Evolutionary conservation across 495 filamentous ascomycete species (phyloP).

Genomic region (Bombardia bombarda): DNA sequence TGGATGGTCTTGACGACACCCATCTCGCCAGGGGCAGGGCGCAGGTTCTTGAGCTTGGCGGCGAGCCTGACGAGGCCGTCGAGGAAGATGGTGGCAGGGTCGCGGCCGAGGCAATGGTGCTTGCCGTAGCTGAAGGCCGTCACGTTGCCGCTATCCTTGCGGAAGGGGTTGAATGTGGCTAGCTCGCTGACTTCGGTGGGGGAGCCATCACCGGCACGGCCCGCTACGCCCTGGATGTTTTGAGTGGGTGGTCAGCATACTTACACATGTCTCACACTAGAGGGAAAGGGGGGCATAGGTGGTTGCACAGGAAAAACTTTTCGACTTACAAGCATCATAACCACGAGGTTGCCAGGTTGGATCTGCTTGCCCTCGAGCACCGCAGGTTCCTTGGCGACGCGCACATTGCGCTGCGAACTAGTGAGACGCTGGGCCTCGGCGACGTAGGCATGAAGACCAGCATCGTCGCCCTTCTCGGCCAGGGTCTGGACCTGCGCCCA

Average conservation of each 20-base stretch:
- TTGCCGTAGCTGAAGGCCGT: constrained; percentile 23
- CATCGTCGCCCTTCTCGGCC: constrained; percentile 27
- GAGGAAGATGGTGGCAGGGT: constrained; percentile 17
- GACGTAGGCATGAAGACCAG: constrained; percentile 17
- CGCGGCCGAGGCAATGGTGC: constrained; percentile 23
- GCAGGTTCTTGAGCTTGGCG: constrained; percentile 27
- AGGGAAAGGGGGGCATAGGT: too few species aligned
- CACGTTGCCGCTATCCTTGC: constrained; percentile 1
- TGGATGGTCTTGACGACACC: constrained; percentile 26
- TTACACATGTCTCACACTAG: too few species aligned
- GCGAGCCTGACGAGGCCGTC: constrained; percentile 23
- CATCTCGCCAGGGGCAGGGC: constrained; percentile 30
- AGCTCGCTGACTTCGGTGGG: constrained; percentile 8
- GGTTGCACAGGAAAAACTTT: too few species aligned
- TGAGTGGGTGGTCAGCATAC: too few species aligned
- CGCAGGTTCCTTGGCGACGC: constrained; percentile 14
- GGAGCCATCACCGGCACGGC: too few species aligned
- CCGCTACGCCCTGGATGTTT: constrained; percentile 26
- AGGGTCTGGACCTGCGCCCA: constrained; percentile 41
- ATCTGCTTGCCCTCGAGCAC: constrained; percentile 20
- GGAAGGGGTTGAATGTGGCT: constrained; percentile 12
- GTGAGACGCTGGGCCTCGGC: constrained; percentile 24
- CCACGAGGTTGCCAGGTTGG: constrained; percentile 17
- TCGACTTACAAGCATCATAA: constrained; percentile 27
- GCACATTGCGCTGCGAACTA: constrained; percentile 19